Conservation (phyloP, 768 basidiomycete genomes). For the Boletus pseudo-olivaceus region DNA sequence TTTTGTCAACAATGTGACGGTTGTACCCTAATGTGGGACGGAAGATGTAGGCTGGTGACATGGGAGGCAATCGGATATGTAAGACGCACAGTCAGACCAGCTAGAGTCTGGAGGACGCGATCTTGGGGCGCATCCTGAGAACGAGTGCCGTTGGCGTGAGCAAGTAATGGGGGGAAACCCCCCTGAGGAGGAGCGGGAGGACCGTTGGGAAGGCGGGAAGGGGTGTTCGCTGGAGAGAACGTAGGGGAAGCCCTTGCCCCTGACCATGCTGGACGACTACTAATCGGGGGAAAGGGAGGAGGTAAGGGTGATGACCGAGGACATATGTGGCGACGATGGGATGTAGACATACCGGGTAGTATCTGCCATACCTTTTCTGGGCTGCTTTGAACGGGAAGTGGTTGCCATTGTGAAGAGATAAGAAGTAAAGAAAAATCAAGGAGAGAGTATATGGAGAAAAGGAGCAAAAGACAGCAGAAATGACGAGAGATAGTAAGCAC, state of each 20-base stretch:
- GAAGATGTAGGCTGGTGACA: constrained; percentile 15
- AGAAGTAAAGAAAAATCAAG: constrained; percentile 27
- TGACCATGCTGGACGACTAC: constrained; percentile 58
- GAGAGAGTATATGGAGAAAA: constrained; percentile 25
- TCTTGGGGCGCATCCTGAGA: constrained; percentile 50
- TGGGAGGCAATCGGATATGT: constrained; percentile 7
- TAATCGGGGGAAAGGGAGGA: constrained; percentile 5
- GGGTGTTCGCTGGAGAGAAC: constrained; percentile 50
- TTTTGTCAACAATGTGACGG: constrained; percentile 73
- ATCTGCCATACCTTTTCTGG: constrained; percentile 62
- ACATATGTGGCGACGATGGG: constrained; percentile 13
- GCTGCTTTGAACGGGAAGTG: constrained; percentile 57
- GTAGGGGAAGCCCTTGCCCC: constrained; percentile 68
- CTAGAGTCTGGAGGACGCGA: constrained; percentile 59
- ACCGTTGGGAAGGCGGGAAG: constrained; percentile 42
- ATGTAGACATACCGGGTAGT: constrained; percentile 43
- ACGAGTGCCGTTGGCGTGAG: constrained; percentile 46
- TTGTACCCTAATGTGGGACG: constrained; percentile 56
- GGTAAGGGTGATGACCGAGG: constrained; percentile 8
- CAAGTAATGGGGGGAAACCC: constrained; percentile 42
- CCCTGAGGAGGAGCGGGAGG: constrained; percentile 35
- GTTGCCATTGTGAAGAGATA: constrained; percentile 51
- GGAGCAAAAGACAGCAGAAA: constrained; percentile 32
- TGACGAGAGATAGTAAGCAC: constrained; percentile 35
- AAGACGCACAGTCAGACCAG: constrained; percentile 66